Evolutionary conservation across 176 grass and related monocot genomes (phyloP).

Genomic region (Eragrostis nindensis): DNA sequence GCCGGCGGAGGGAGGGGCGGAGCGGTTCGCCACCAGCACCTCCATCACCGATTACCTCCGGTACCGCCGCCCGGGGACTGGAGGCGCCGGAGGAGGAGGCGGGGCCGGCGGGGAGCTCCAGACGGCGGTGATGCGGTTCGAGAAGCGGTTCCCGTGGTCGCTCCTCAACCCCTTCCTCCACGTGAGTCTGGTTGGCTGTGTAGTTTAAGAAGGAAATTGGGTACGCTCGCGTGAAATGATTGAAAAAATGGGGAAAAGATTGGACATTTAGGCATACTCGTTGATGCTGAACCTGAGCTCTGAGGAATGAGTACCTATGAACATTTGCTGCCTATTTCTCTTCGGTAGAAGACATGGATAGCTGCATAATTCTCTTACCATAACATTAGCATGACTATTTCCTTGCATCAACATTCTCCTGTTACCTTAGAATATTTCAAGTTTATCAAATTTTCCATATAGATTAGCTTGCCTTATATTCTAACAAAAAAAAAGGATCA

Average conservation of each 20-base stretch:
- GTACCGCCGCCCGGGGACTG: slow-evolving; percentile 44
- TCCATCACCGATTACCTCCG: slow-evolving; percentile 75
- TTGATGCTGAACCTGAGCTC: neutral
- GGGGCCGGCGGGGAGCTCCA: slow-evolving; percentile 62
- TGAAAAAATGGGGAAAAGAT: neutral
- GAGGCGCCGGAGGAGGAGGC: neutral
- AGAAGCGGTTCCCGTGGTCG: slow-evolving; percentile 73
- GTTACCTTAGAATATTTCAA: neutral
- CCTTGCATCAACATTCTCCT: neutral
- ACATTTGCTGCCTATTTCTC: neutral
- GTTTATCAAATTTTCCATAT: neutral
- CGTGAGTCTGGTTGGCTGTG: slow-evolving; percentile 39
- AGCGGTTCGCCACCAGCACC: slow-evolving; percentile 44
- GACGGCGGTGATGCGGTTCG: slow-evolving; percentile 79
- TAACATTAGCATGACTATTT: neutral
- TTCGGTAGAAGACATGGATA: neutral
- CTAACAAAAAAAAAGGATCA: neutral
- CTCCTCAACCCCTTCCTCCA: slow-evolving; percentile 67
- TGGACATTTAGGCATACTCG: neutral
- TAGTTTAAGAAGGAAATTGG: neutral
- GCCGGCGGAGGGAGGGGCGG: neutral
- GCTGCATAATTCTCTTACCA: neutral
- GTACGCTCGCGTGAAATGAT: neutral
- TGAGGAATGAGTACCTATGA: neutral
- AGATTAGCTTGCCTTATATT: too few relatives aligned